Percentiles rank a stretch among this genome's conserved stretches.
Evolutionary conservation across 73 alveolate species (phyloP).

Genomic region (Tetrahymena thermophila): DNA sequence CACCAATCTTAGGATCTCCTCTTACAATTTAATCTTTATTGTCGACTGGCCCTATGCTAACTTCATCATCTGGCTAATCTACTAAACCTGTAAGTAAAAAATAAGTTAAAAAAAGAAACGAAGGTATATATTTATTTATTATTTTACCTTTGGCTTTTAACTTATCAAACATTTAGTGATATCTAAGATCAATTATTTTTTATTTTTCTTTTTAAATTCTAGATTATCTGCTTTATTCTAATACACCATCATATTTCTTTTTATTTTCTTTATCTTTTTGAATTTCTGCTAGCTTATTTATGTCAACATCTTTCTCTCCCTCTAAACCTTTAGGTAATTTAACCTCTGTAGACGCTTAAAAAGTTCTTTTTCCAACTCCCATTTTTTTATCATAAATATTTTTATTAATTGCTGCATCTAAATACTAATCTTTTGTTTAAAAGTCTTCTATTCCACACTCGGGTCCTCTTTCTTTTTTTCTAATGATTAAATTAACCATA

Average conservation of each 20-base stretch:
- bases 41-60: background rate
- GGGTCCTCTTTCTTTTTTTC: constrained; percentile 40
- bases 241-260: constrained; percentile 9
- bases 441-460: constrained; percentile 33
- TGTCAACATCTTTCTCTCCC: constrained; percentile 19
- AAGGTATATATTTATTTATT: background rate
- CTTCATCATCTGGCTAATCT: background rate
- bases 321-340: constrained; percentile 7
- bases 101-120: background rate
- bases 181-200: constrained; percentile 9
- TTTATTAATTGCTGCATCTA: constrained; percentile 28
- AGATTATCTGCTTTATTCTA: constrained; percentile 22
- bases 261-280: constrained; percentile 14
- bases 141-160: background rate
- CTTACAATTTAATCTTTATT: background rate
- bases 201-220: constrained; percentile 30
- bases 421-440: constrained; percentile 6
- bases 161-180: constrained; percentile 17
- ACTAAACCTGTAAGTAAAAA: background rate
- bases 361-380: constrained; percentile 12
- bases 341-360: background rate
- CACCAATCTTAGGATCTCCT: constrained; percentile 14
- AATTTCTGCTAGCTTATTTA: constrained; percentile 11
- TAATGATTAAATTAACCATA: background rate
- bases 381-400: constrained; percentile 1